These are phyloP conservation scores for Fusarium ambrosium DNA, from an alignment of 2,329 filamentous ascomycete genomes.

Conservation along the genomic window DNA sequence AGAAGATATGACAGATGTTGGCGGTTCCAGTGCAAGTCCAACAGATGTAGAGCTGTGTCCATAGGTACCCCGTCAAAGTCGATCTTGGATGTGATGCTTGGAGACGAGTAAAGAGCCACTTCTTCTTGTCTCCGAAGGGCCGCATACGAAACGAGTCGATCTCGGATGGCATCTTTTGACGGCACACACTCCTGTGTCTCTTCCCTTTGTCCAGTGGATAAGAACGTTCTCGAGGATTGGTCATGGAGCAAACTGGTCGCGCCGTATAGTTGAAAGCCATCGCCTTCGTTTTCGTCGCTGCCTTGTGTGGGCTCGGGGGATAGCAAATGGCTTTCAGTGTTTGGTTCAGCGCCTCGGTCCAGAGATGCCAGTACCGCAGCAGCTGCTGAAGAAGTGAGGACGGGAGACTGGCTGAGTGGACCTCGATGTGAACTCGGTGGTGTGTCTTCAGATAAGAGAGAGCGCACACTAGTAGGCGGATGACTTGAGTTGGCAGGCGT, in stretches of 20 bases:
- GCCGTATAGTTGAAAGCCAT: background rate
- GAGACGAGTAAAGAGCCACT: background rate
- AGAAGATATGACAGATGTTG: conserved; percentile 61
- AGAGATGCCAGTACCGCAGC: conserved; percentile 2
- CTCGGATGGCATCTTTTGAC: background rate
- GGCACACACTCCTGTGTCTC: background rate
- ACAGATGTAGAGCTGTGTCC: conserved; percentile 64
- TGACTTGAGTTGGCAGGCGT: background rate
- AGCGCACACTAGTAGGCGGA: background rate
- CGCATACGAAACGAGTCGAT: conserved; percentile 5
- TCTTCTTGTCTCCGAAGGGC: conserved; percentile 6
- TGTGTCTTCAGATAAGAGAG: conserved; percentile 2
- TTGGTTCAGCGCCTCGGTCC: background rate
- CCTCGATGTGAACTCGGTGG: background rate
- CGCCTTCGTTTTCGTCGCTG: background rate
- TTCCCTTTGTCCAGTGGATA: background rate
- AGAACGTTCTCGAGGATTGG: background rate
- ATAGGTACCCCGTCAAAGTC: conserved; percentile 70
- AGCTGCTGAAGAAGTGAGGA: background rate
- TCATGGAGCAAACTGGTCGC: conserved; percentile 1
- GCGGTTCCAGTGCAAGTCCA: conserved; percentile 67
- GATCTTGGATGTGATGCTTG: background rate
- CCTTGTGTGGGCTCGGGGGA: conserved; percentile 1
- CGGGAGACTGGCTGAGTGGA: background rate
- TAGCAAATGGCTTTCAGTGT: background rate